These are phyloP conservation scores for Penicillium daleae DNA, from an alignment of 495 filamentous ascomycete genomes.

Conservation along the genomic window DNA sequence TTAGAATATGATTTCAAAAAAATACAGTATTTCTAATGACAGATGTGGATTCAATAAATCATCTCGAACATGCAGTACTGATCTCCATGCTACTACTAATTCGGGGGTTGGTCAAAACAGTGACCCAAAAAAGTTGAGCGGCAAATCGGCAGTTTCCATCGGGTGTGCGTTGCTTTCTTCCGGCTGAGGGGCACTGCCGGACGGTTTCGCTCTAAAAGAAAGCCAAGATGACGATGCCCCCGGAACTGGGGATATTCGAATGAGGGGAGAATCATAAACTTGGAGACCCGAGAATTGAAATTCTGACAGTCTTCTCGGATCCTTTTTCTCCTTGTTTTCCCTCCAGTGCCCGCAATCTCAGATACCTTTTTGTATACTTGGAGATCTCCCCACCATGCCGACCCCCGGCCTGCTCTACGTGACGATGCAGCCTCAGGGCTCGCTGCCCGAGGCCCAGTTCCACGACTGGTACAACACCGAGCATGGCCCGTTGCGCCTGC, in stretches of 20 bases:
- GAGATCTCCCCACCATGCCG: constrained; percentile 35
- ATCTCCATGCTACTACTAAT: no score
- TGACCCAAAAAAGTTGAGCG: not conserved
- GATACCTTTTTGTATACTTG: not conserved
- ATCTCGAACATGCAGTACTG: no score
- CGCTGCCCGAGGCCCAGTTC: constrained; percentile 68
- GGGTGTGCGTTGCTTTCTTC: constrained; percentile 32
- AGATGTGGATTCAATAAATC: no score
- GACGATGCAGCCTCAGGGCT: constrained; percentile 72
- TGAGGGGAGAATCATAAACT: not conserved
- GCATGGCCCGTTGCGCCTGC: constrained; percentile 77
- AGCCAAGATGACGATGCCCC: not conserved
- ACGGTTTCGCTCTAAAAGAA: not conserved
- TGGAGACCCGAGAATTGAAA: not conserved
- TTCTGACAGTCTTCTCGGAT: not conserved
- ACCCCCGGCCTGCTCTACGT: constrained; percentile 72
- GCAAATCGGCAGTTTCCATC: constrained; percentile 29
- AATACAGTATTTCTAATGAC: no score
- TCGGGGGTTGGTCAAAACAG: not conserved
- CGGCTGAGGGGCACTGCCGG: constrained; percentile 23
- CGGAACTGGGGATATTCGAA: not conserved
- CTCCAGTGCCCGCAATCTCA: not conserved
- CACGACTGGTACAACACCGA: constrained; percentile 93
- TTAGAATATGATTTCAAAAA: no score
- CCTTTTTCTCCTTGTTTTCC: not conserved